A percentile compares a stretch with the other conserved stretches of the same genome.
phyloP scores from a whole-genome alignment of 2,329 filamentous ascomycete species.

The Colletotrichum filicis region DNA sequence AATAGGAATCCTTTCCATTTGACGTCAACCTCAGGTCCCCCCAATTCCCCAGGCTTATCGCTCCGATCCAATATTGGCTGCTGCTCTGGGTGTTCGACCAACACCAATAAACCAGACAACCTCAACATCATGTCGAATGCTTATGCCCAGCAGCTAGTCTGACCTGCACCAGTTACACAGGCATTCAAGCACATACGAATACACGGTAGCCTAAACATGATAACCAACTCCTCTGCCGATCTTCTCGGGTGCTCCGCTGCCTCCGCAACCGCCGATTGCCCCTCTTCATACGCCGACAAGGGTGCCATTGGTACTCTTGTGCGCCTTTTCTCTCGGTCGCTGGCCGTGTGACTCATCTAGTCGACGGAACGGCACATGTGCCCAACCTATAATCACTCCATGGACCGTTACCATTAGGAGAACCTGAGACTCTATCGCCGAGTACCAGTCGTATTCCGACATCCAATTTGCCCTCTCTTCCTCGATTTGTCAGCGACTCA shows the following conservation, averaged over 20 bases:
- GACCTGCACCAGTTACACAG: slow-evolving; percentile 7
- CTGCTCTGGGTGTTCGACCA: background rate
- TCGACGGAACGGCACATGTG: slow-evolving; percentile 6
- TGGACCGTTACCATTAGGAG: background rate
- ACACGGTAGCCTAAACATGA: slow-evolving; percentile 1
- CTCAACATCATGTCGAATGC: slow-evolving; percentile 9
- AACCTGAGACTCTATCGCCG: background rate
- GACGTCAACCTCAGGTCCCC: background rate
- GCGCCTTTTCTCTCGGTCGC: background rate
- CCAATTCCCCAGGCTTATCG: background rate
- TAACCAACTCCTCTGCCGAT: slow-evolving; percentile 17
- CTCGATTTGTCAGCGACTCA: slow-evolving; percentile 3
- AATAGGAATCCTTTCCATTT: background rate
- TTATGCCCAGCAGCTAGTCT: background rate
- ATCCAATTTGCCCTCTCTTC: background rate
- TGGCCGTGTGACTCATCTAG: slow-evolving; percentile 26
- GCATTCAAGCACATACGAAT: background rate
- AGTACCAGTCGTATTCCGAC: slow-evolving; percentile 1
- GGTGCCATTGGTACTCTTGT: background rate
- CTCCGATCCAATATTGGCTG: background rate
- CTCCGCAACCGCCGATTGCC: background rate
- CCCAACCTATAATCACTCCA: slow-evolving; percentile 1
- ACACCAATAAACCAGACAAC: background rate
- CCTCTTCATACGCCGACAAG: background rate
- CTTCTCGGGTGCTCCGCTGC: slow-evolving; percentile 7